These are phyloP conservation scores for Diaporthe caulivora DNA, from an alignment of 2,329 filamentous ascomycete species.

Conservation along the genomic window DNA sequence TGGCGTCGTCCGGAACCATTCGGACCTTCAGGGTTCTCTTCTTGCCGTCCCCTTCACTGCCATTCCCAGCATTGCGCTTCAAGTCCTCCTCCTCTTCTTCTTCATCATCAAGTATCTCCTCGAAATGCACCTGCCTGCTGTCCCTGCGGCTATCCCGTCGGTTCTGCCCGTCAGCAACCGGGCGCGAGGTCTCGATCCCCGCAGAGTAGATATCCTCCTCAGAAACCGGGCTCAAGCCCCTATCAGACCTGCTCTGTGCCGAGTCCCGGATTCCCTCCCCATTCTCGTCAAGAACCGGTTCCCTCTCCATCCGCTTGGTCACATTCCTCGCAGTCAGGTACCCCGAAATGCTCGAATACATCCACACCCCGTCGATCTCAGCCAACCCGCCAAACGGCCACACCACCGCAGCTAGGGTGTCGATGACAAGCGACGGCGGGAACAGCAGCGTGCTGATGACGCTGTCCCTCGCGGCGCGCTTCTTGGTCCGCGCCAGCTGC, in stretches of 20 bases:
- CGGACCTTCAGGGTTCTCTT: conserved; percentile 15
- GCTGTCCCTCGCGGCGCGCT: conserved; percentile 16
- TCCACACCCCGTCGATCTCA: conserved; percentile 31
- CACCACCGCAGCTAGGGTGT: conserved; percentile 8
- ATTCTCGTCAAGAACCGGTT: background rate
- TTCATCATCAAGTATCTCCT: conserved; percentile 9
- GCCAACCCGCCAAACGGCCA: conserved; percentile 31
- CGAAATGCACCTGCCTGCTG: conserved; percentile 24
- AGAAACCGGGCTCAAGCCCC: conserved; percentile 7
- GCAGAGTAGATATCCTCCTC: conserved; percentile 17
- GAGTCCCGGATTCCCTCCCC: background rate
- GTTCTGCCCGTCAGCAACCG: background rate
- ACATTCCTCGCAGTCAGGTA: conserved; percentile 26
- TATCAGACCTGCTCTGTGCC: background rate
- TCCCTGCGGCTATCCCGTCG: background rate
- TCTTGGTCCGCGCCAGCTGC: conserved; percentile 26
- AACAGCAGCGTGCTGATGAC: conserved; percentile 15
- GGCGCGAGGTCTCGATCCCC: background rate
- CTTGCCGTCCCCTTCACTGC: background rate
- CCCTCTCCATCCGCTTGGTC: conserved; percentile 10
- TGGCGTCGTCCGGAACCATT: conserved; percentile 25
- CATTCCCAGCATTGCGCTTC: background rate
- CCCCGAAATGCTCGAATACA: conserved; percentile 11
- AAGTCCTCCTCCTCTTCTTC: conserved; percentile 14
- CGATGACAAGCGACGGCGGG: conserved; percentile 23